phyloP scores from a whole-genome alignment of 768 basidiomycete genomes.

The Saitozyma sp. region DNA sequence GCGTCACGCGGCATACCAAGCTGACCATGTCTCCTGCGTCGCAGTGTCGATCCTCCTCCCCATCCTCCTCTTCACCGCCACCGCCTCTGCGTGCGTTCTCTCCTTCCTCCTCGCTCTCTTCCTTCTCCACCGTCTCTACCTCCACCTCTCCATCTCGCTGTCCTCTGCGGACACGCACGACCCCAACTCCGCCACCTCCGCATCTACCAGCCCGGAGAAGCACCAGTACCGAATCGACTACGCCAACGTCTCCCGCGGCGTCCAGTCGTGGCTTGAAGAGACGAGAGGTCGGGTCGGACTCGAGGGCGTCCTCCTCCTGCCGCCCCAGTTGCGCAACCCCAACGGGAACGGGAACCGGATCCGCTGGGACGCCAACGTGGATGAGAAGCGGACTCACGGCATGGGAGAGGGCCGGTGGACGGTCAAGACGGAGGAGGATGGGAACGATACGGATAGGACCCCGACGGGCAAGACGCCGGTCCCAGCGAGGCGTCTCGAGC shows the following conservation, averaged over 20 bases:
- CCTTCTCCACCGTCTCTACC: conserved; percentile 42
- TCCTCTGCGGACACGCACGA: background rate
- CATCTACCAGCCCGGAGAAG: too few relatives aligned
- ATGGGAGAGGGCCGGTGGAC: background rate
- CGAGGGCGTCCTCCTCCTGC: background rate
- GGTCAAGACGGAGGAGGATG: conserved; percentile 1
- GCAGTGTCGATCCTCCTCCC: conserved; percentile 35
- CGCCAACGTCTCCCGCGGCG: conserved; percentile 19
- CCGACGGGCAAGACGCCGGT: background rate
- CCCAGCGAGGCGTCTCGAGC: too few relatives aligned
- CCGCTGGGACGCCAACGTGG: too few relatives aligned
- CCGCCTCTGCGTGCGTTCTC: conserved; percentile 24
- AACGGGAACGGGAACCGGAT: too few relatives aligned
- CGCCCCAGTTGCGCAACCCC: too few relatives aligned
- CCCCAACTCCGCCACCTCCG: background rate
- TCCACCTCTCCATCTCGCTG: conserved; percentile 16
- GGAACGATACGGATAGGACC: background rate
- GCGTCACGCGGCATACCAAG: too few relatives aligned
- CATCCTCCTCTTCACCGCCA: conserved; percentile 31
- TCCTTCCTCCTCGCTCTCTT: conserved; percentile 34
- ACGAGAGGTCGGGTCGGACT: conserved; percentile 21
- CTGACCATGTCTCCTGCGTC: background rate
- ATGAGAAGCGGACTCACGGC: too few relatives aligned
- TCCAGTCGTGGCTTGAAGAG: conserved; percentile 31
- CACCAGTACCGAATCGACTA: background rate